Evolutionary conservation across 2,329 filamentous ascomycete species (phyloP), one percentile per base, ranked within the genome.

Genomic region (Fusarium globosum): DNA sequence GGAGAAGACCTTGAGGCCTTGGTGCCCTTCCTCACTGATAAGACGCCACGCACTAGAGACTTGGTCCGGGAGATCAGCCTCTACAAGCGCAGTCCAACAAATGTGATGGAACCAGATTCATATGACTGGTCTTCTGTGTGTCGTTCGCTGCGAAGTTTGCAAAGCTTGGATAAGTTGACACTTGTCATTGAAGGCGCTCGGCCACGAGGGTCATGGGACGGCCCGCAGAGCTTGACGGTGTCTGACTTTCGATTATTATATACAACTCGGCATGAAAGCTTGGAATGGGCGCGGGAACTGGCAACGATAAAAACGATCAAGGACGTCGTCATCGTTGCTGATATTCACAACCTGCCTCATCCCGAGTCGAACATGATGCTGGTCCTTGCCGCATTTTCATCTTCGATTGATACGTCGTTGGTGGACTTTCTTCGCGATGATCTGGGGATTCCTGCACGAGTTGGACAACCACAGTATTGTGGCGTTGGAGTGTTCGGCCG

Each of bases 281-380:
- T 91, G 67, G 86, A 89, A 56, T 92, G 90, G 90, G 84, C 88
- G 45, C 84, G 85, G 66, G 87, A 90, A 75, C 76, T 92, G 68
- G 83, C 87, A 21, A 81, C 82, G 38, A 80, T 91, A 33, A 84
- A 81, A 45, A 85, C 85, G 0, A 76, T 91, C 69, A 79, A 83
- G 65, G 83, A 86, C 39, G 69, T 92, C 46, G 85, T 86, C 39
- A 85, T 92, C 7, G 79, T 83, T 33, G 85, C 88, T 7, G 82
- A 90, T 33, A 83, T 90, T 20, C 86, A 88, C 71, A 84, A 87
- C 72, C 87, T 88, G 78, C 85, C 88, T 6, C 80, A 84, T 33
- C 87, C 88, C 4, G 84, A 84, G 61, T 88, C 86, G 23, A 85
- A 86, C 64, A 85, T 85, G 49, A 88, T 90, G 85, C 84, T 87